Conservation (phyloP, 83 land plant genomes). For the Isoetes engelmannii region DNA sequence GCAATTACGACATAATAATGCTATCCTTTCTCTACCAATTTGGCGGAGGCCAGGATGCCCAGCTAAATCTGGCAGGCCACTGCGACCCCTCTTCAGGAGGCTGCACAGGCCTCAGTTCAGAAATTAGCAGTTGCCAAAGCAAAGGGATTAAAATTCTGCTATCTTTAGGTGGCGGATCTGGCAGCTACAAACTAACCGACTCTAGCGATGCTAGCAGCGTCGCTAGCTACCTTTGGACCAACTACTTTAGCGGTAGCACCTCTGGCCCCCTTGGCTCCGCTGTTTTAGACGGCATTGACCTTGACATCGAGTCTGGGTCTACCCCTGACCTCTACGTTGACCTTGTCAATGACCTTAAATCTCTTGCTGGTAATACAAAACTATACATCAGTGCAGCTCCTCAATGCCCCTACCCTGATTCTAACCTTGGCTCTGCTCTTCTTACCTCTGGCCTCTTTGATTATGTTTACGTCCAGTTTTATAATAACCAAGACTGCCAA, state of each 20-base stretch:
- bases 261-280: constrained; percentile 37
- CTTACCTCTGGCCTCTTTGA: no score
- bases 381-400: constrained; percentile 36
- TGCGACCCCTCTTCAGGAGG: constrained; percentile 28
- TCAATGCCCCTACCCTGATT: constrained; percentile 38
- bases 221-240: constrained; percentile 40
- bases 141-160: constrained; percentile 37
- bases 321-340: neutral
- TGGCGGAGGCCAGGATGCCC: constrained; percentile 26
- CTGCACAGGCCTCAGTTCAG: constrained; percentile 21
- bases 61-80: constrained; percentile 41
- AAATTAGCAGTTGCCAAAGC: constrained; percentile 29
- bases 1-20: constrained; percentile 28
- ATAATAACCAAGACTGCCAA: no score
- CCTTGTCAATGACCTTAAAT: constrained; percentile 29
- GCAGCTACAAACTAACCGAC: constrained; percentile 28
- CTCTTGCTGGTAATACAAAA: constrained; percentile 19
- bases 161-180: constrained; percentile 42
- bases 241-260: constrained; percentile 32
- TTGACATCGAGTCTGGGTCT: constrained; percentile 35
- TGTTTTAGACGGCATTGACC: constrained; percentile 40
- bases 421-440: no score
- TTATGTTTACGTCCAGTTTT: no score
- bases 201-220: constrained; percentile 30
- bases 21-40: constrained; percentile 31